A percentile compares a stretch with the other conserved stretches of the same genome.
Evolutionary conservation across 73 alveolate genomes (phyloP).

Genomic region (Paramecium primaurelia): DNA sequence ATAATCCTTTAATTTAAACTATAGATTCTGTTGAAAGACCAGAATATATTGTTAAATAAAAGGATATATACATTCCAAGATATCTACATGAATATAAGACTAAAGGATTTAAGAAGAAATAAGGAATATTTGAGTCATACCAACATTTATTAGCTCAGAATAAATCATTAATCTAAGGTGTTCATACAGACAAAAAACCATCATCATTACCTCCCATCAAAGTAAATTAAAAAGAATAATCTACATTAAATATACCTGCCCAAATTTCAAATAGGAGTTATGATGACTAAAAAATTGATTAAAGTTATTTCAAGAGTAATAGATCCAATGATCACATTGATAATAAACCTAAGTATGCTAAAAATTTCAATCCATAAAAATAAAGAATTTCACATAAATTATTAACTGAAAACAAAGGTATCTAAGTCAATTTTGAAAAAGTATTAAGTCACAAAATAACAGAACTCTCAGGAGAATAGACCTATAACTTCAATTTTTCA

Average conservation of each 20-base stretch:
- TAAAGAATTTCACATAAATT: neutral
- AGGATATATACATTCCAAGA: neutral
- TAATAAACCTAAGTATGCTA: neutral
- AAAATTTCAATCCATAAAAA: neutral
- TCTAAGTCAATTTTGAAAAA: neutral
- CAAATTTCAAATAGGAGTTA: neutral
- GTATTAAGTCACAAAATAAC: neutral
- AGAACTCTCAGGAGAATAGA: neutral
- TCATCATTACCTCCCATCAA: neutral
- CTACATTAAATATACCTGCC: neutral
- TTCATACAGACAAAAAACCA: constrained; percentile 4
- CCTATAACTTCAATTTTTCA: neutral
- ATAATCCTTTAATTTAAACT: neutral
- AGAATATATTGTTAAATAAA: constrained; percentile 30
- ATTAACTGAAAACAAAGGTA: neutral
- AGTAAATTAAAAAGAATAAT: neutral
- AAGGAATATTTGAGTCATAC: constrained; percentile 21
- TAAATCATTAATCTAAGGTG: neutral
- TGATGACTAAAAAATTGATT: neutral
- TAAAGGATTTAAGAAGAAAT: constrained; percentile 17
- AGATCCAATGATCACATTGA: neutral
- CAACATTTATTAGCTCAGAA: neutral
- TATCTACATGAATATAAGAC: neutral
- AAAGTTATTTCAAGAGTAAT: neutral
- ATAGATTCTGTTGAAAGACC: neutral